phyloP scores from a whole-genome alignment of 768 basidiomycete species.

The Agrocybe chaxingu region DNA sequence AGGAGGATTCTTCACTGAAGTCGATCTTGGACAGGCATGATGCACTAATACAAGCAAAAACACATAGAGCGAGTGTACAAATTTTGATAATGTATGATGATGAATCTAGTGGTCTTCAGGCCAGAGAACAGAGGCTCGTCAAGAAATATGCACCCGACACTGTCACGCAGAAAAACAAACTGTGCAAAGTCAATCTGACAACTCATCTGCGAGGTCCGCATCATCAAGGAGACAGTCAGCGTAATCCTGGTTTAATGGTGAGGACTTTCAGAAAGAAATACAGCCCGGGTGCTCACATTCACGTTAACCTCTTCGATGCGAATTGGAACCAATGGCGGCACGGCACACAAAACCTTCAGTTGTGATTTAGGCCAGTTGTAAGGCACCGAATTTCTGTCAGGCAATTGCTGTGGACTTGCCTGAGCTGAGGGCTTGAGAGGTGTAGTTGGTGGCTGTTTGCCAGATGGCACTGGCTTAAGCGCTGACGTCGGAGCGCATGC shows the following conservation, averaged over 20 bases:
- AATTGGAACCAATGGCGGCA: conserved; percentile 20
- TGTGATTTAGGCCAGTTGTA: conserved; percentile 9
- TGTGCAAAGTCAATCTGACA: conserved; percentile 19
- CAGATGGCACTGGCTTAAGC: too few species aligned
- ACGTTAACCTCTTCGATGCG: conserved; percentile 14
- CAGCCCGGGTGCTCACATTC: conserved; percentile 11
- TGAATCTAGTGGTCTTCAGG: not conserved
- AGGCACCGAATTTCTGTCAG: not conserved
- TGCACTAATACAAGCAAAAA: not conserved
- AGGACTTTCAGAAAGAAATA: not conserved
- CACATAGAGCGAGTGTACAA: not conserved
- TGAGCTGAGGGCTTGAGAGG: not conserved
- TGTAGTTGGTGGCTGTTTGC: too few species aligned
- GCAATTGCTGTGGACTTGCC: not conserved
- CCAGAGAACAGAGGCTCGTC: not conserved
- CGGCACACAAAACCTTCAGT: conserved; percentile 16
- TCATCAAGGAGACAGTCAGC: conserved; percentile 35
- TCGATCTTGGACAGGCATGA: conserved; percentile 2
- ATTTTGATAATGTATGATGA: not conserved
- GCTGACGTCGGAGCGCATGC: too few species aligned
- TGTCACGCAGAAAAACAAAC: not conserved
- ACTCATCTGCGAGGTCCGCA: conserved; percentile 26
- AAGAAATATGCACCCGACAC: not conserved
- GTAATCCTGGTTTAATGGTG: conserved; percentile 21
- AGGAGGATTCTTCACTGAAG: not conserved